These are phyloP conservation scores for Abrus pulchellus DNA, from an alignment of 306 rosid genomes.

Conservation along the genomic window DNA sequence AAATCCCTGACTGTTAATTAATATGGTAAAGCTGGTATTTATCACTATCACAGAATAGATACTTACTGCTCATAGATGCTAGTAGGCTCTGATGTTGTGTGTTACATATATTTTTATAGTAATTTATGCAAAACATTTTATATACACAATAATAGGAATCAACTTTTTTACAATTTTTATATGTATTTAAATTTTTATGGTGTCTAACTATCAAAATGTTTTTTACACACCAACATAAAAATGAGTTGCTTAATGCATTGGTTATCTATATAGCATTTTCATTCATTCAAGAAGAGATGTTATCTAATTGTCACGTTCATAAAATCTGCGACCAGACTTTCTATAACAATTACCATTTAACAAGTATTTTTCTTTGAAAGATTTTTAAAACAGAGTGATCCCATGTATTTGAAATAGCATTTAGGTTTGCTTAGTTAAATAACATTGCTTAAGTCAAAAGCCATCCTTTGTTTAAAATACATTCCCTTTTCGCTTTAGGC, in stretches of 20 bases:
- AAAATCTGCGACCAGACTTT: background rate
- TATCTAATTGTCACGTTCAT: background rate
- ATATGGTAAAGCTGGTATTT: conserved; percentile 36
- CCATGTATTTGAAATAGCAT: conserved; percentile 18
- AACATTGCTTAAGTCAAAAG: conserved; percentile 41
- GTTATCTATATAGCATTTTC: background rate
- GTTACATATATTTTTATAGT: conserved; percentile 10
- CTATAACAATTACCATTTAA: background rate
- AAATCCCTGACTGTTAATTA: conserved; percentile 31
- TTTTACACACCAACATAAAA: background rate
- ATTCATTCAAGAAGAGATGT: background rate
- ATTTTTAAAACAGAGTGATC: background rate
- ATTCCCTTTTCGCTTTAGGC: conserved; percentile 45
- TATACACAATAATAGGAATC: background rate
- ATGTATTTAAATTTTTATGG: background rate
- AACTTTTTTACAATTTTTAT: background rate
- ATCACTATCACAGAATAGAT: conserved; percentile 40
- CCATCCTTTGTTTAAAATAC: conserved; percentile 7
- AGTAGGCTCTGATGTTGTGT: conserved; percentile 31
- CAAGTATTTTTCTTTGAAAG: background rate
- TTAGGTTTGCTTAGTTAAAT: conserved; percentile 34
- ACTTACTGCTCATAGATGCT: conserved; percentile 21
- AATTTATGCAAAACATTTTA: conserved; percentile 2
- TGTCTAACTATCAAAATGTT: background rate
- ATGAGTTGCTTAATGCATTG: background rate